Conservation (phyloP, 768 basidiomycete genomes). For the Kwoniella sp. region DNA sequence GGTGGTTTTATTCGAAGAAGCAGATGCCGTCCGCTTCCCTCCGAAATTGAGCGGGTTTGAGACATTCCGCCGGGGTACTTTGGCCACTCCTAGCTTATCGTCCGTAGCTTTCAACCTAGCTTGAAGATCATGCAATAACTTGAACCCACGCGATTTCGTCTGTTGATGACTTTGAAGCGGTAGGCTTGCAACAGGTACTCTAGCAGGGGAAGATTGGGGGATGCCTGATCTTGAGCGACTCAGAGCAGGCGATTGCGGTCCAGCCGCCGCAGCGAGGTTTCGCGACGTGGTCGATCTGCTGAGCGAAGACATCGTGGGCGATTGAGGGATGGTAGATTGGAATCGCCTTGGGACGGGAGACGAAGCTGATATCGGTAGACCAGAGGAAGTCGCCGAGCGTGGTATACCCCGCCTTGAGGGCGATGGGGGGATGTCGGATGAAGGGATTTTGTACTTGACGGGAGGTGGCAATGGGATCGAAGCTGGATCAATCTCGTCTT, state of each 20-base stretch:
- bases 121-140: slow-evolving; percentile 42
- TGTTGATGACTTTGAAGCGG: slow-evolving; percentile 13
- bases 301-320: slow-evolving; percentile 35
- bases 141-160: slow-evolving; percentile 39
- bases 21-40: not conserved
- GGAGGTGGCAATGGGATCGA: slow-evolving; percentile 9
- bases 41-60: slow-evolving; percentile 31
- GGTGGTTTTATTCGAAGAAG: not conserved
- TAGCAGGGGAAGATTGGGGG: slow-evolving; percentile 20
- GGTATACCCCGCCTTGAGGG: slow-evolving; percentile 28
- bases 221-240: slow-evolving; percentile 15
- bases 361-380: slow-evolving; percentile 2
- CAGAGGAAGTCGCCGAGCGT: slow-evolving; percentile 17
- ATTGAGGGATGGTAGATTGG: slow-evolving; percentile 23
- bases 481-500: slow-evolving; percentile 27
- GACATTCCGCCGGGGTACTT: slow-evolving; percentile 39
- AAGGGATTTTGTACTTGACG: slow-evolving; percentile 8
- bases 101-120: slow-evolving; percentile 47
- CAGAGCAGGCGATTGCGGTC: slow-evolving; percentile 31
- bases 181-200: slow-evolving; percentile 10
- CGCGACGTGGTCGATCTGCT: slow-evolving; percentile 39
- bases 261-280: slow-evolving; percentile 35
- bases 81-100: slow-evolving; percentile 39
- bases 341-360: slow-evolving; percentile 10
- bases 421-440: slow-evolving; percentile 17